Conservation (phyloP, 176 grass and related monocot genomes). For the Triticum turgidum region DNA sequence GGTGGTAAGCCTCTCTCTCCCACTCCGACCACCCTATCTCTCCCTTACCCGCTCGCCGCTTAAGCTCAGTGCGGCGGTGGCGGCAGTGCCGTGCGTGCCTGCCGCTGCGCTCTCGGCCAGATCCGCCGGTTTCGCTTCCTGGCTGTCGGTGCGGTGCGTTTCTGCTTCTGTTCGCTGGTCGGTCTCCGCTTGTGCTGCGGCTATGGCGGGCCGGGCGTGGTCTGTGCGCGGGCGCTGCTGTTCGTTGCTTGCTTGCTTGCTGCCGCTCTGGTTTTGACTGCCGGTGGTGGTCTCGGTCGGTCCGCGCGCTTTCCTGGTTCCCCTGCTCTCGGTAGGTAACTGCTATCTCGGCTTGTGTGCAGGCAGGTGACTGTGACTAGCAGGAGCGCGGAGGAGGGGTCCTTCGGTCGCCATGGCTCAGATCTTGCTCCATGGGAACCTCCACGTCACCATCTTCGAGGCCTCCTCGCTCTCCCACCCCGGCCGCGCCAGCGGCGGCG, state of each 20-base stretch:
- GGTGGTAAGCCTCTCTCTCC: background rate
- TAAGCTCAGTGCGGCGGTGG: background rate
- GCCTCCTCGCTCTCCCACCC: conserved; percentile 42
- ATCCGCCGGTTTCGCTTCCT: background rate
- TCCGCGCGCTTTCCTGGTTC: background rate
- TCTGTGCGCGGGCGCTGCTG: background rate
- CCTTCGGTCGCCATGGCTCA: conserved; percentile 46
- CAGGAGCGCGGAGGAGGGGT: background rate
- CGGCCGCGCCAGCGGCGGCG: conserved; percentile 26
- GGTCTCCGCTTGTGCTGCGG: background rate
- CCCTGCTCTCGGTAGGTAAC: background rate
- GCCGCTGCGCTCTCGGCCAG: background rate
- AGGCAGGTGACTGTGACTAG: background rate
- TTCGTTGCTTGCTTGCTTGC: background rate
- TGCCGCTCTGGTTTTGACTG: background rate
- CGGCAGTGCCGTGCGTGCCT: background rate
- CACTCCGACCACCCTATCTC: no score
- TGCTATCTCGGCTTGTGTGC: background rate
- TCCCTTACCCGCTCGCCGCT: background rate
- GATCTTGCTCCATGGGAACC: conserved; percentile 77
- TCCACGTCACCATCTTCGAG: conserved; percentile 70
- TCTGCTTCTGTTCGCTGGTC: background rate
- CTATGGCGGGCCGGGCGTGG: background rate
- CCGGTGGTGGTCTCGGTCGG: background rate
- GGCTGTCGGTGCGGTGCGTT: conserved; percentile 21